A percentile compares a stretch with the other conserved stretches of the same genome.
Conservation (phyloP, 179 eudicot genomes). For the Gypsophila paniculata region DNA sequence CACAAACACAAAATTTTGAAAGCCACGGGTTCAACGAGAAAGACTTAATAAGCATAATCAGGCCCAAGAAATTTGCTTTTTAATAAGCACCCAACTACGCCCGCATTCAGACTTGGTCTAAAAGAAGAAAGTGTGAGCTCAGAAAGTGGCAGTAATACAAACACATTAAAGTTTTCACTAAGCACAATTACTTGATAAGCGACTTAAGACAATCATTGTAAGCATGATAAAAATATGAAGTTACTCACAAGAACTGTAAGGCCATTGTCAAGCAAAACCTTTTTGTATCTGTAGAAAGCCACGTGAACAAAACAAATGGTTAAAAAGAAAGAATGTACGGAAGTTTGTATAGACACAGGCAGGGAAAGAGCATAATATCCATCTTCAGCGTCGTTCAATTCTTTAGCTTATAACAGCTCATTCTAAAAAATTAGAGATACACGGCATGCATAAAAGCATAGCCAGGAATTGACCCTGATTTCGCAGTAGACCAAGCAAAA, state of each 20-base stretch:
- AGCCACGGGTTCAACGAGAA: neutral
- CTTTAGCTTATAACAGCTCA: too few species aligned
- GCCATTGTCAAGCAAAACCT: conserved; percentile 87
- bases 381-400: too few species aligned
- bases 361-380: too few species aligned
- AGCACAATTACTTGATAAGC: conserved; percentile 11
- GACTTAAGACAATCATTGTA: neutral
- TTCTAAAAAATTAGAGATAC: too few species aligned
- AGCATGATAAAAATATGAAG: neutral
- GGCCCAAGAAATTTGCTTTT: neutral
- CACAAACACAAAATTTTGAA: neutral
- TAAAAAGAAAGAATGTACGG: neutral
- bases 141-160: neutral
- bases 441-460: neutral
- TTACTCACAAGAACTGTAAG: conserved; percentile 27
- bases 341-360: neutral
- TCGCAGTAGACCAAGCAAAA: too few species aligned
- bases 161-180: neutral
- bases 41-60: neutral
- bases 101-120: neutral
- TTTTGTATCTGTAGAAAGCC: conserved; percentile 59
- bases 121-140: neutral
- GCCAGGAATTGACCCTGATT: too few species aligned
- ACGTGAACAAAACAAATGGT: neutral
- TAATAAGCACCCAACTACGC: neutral